These are phyloP conservation scores for Boletales sp. DNA, from an alignment of 768 basidiomycete genomes.

Conservation along the genomic window DNA sequence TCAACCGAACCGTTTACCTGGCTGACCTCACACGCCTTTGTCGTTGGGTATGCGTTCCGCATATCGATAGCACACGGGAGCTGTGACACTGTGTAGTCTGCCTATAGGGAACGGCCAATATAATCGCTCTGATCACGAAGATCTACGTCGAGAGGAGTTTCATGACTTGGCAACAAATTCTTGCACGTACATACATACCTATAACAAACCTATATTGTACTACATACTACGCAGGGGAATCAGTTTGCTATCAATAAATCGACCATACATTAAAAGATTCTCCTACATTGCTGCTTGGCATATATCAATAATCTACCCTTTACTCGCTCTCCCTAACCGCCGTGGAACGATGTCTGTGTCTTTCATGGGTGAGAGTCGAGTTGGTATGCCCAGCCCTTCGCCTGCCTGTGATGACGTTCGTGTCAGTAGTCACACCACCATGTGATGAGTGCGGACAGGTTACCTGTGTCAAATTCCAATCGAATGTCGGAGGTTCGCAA, in stretches of 20 bases:
- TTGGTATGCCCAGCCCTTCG: conserved; percentile 59
- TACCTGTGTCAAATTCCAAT: conserved; percentile 45
- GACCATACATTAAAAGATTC: background rate
- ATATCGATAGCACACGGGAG: conserved; percentile 45
- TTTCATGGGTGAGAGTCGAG: conserved; percentile 63
- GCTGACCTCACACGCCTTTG: conserved; percentile 43
- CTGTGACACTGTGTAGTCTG: conserved; percentile 42
- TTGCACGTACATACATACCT: too few species aligned
- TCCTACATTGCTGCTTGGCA: too few species aligned
- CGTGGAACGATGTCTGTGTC: conserved; percentile 47
- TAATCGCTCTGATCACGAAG: conserved; percentile 82
- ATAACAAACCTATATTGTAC: too few species aligned
- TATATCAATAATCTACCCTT: conserved; percentile 12
- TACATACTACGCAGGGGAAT: too few species aligned
- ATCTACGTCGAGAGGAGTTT: conserved; percentile 78
- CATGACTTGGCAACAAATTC: conserved; percentile 65
- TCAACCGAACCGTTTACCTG: conserved; percentile 36
- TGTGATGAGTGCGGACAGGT: conserved; percentile 1
- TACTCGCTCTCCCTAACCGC: conserved; percentile 32
- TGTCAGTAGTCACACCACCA: background rate
- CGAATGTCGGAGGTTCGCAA: conserved; percentile 38
- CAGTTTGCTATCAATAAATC: background rate
- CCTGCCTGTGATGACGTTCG: conserved; percentile 22
- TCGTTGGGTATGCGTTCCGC: conserved; percentile 58
- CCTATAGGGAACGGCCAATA: conserved; percentile 57